A percentile compares a stretch with the other conserved stretches of the same genome.
These are phyloP conservation scores for Leccinum aurantiacum DNA, from an alignment of 768 basidiomycete genomes.

Conservation along the genomic window DNA sequence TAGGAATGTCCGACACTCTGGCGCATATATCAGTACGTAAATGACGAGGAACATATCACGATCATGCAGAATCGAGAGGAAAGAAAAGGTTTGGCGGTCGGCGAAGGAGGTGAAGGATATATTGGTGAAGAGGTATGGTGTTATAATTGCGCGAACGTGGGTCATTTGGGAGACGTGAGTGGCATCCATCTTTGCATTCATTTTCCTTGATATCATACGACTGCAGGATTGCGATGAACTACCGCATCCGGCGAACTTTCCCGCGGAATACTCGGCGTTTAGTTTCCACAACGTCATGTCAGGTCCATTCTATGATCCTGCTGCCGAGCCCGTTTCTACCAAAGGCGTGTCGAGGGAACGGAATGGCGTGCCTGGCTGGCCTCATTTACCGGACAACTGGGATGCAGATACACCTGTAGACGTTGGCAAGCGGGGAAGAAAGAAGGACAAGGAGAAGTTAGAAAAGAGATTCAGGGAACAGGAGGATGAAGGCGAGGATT, in stretches of 20 bases:
- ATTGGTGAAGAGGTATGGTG: conserved; percentile 77
- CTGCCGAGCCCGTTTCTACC: conserved; percentile 31
- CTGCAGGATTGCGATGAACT: conserved; percentile 61
- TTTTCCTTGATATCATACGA: not conserved
- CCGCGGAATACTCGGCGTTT: conserved; percentile 65
- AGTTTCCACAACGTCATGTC: conserved; percentile 56
- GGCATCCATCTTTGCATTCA: not conserved
- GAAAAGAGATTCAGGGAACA: conserved; percentile 49
- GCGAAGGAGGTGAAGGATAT: conserved; percentile 77
- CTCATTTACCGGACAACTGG: conserved; percentile 43
- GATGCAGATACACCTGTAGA: conserved; percentile 49
- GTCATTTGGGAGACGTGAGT: conserved; percentile 81
- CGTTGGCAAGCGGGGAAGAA: conserved; percentile 65
- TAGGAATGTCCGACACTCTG: conserved; percentile 85
- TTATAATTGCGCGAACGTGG: conserved; percentile 71
- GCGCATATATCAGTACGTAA: conserved; percentile 75
- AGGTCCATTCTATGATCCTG: conserved; percentile 64
- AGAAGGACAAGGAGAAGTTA: conserved; percentile 57
- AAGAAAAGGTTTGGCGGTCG: conserved; percentile 51
- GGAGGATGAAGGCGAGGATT: conserved; percentile 64
- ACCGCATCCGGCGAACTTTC: conserved; percentile 39
- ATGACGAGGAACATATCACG: conserved; percentile 47
- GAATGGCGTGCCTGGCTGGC: conserved; percentile 25
- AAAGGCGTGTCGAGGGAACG: conserved; percentile 42
- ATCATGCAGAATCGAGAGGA: conserved; percentile 48